Percentiles rank a stretch among this genome's conserved stretches.
Evolutionary conservation across 768 basidiomycete genomes (phyloP).

Genomic region (Rhodocollybia butyracea): DNA sequence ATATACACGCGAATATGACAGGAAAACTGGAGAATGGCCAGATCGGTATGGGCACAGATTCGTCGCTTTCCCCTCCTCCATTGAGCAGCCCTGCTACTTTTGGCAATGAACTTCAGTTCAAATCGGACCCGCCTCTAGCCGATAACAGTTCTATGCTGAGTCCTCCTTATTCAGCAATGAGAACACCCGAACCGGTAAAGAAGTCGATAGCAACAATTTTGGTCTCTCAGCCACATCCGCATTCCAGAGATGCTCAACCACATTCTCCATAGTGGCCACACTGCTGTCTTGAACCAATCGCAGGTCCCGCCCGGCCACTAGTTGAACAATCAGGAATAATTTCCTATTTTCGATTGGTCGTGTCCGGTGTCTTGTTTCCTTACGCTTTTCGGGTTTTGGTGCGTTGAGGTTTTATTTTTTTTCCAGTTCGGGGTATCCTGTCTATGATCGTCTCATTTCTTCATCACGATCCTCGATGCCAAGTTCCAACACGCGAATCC

Average conservation of each 20-base stretch:
- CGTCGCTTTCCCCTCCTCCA: background rate
- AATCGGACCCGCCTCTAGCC: background rate
- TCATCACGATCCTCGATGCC: too few species aligned
- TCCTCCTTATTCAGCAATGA: background rate
- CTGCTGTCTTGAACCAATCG: background rate
- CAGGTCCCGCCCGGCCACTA: background rate
- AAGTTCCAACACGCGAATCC: too few species aligned
- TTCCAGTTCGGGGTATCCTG: too few species aligned
- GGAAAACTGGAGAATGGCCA: background rate
- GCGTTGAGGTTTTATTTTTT: too few species aligned
- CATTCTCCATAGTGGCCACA: background rate
- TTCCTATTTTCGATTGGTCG: too few species aligned
- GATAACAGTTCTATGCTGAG: background rate
- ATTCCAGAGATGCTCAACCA: background rate
- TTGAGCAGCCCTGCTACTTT: background rate
- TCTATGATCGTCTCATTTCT: too few species aligned
- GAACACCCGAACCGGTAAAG: background rate
- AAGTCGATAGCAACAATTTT: background rate
- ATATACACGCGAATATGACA: background rate
- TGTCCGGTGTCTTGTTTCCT: too few species aligned
- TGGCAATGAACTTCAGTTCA: background rate
- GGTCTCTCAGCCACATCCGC: background rate
- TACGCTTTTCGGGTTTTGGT: too few species aligned
- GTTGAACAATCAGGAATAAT: too few species aligned
- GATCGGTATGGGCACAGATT: background rate